A percentile compares a stretch with the other conserved stretches of the same genome.
Conservation (phyloP, 2,329 filamentous ascomycete species). For the Tolypocladium inflatum region DNA sequence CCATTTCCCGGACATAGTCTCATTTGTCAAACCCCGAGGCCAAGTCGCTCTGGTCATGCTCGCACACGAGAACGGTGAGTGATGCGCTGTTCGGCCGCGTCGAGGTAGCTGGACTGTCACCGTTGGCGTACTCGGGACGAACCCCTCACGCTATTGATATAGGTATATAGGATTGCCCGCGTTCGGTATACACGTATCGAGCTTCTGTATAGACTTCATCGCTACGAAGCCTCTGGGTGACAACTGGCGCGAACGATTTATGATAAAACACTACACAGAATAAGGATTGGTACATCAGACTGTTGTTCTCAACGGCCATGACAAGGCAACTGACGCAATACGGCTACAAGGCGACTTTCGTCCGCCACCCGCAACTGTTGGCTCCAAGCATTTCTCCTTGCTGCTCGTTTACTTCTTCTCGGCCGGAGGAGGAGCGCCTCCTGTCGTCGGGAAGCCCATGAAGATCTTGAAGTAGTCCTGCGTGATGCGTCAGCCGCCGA, state of each 20-base stretch:
- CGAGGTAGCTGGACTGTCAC: too few species aligned
- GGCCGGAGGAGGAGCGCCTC: constrained; percentile 49
- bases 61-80: too few species aligned
- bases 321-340: background rate
- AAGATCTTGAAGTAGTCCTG: constrained; percentile 83
- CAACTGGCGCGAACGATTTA: background rate
- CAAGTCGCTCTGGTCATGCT: too few species aligned
- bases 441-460: constrained; percentile 79
- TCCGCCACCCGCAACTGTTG: background rate
- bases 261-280: background rate
- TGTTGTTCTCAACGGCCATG: background rate
- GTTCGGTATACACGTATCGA: too few species aligned
- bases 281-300: background rate
- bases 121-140: background rate
- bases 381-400: background rate
- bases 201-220: background rate
- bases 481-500: constrained; percentile 13
- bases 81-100: too few species aligned
- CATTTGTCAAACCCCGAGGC: too few species aligned
- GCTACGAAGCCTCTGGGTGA: background rate
- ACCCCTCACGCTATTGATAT: too few species aligned
- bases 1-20: too few species aligned
- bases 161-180: too few species aligned
- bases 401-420: constrained; percentile 32
- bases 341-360: background rate